Base-by-base conservation (phyloP, 805 yeast species). In the Grigorovia yakushimaensis region DNA sequence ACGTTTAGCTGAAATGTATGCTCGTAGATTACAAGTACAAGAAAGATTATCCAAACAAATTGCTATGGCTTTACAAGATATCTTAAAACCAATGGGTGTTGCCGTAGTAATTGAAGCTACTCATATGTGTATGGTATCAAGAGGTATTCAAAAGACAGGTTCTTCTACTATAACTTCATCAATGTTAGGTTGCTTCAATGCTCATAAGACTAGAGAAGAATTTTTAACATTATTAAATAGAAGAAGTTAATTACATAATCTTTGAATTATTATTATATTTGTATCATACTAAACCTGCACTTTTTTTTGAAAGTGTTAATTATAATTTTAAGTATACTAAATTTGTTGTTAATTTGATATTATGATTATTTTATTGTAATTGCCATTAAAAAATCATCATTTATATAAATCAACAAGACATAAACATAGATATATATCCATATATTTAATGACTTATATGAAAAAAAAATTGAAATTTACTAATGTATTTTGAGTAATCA, bases 61-160 rank as follows among this genome's bases (percentile, higher is more conserved):
- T 47, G 98, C 98, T 30, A 86, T 88, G 84, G 97, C 98, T 1
- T 69, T 93, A 47, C 80, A 83, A 64, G 97, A 88, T 61, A 86
- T 89, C 49, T 73, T 93, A 59, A 82, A 84, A 60, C 98, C 98
- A 17, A 77, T 89, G 59, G 98, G 98, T 51, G 98, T 93, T 8
- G 98, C 98, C 1, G 98, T 93, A 39, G 98, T 93, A 23, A 88
- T 93, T 59, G 98, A 93, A 68, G 97, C 97, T 18, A 79, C 91
- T 2, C 98, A 93, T 64, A 93, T 93, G 98, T 93, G 98, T 67
- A 93, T 93, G 98, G 98, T 91, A 23, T 87, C 95, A 65, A 78
- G 98, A 62, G 98, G 98, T 48, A 87, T 93, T 23, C 97, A 93
- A 66, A 93, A 93, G 67, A 80, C 96, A 0, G 97, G 98, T 1